Evolutionary conservation across 495 filamentous ascomycete genomes (phyloP), one percentile per base, ranked within the genome.

Genomic region (Daldinia bambusicola): DNA sequence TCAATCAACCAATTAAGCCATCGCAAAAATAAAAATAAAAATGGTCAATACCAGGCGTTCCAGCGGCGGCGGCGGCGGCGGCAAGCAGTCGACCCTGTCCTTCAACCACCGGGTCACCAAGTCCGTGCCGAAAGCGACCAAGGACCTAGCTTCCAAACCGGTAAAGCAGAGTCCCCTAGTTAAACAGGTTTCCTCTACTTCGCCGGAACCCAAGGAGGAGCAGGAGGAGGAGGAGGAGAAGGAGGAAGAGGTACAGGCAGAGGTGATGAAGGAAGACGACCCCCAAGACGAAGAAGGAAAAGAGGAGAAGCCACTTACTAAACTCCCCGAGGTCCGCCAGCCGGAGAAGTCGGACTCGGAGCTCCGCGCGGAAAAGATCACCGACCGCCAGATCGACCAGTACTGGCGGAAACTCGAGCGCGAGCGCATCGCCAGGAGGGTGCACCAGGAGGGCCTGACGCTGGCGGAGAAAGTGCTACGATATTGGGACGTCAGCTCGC

Each of bases 401-500:
- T 97, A 95, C 77, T 97, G 94, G 94, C 79, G 78, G 43, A 70
- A 66, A 22, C 87, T 93, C 70, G 91, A 96, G 77, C 71, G 80
- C 16, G 81, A 84, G 77, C 80, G 92, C 67, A 63, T 66, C 51
- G 71, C 74, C 2, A 60, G 65, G 63, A 67, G 76, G 79, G 89
- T 94, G 50, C 95, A 98, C 76, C 91, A 94, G 80, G 76, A 87
- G 67, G 90, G 82, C 3, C 76, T 99, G 57, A 82, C 83, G 4
- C 70, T 92, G 9, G 84, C 91, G 45, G 95, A 98, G 85, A 94
- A 93, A 83, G 89, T 97, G 51, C 82, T 95, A 69, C 81, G 95
- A 69, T 90, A 96, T 74, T 99, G 93, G 80, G 95, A 99, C 77
- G 87, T 96, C 43, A 92, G 88, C 56, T 89, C 83, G 67, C 92